Conservation (phyloP, 164 flowering plant species). For the Macadamia tetraphylla region DNA sequence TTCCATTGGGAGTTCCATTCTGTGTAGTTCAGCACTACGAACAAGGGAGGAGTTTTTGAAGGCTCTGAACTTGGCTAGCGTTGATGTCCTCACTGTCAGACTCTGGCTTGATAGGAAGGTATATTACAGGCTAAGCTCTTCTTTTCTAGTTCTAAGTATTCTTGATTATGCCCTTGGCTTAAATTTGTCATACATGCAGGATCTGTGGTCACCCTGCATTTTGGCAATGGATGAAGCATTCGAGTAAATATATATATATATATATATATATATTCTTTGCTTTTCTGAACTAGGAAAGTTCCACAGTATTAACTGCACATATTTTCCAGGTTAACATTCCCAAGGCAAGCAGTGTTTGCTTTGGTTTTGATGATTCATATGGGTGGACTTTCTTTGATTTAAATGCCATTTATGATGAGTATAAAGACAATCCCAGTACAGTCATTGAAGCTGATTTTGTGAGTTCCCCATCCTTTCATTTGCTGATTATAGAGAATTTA, state of each 20-base stretch:
- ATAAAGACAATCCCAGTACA: conserved; percentile 39
- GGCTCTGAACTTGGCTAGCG: conserved; percentile 40
- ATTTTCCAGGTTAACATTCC: conserved; percentile 44
- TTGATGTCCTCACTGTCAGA: conserved; percentile 44
- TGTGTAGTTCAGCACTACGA: conserved; percentile 50
- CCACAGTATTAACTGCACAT: neutral
- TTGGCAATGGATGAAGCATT: conserved; percentile 2
- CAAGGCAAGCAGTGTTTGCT: conserved; percentile 43
- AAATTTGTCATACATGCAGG: neutral
- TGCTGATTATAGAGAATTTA: neutral
- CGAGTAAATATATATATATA: no score
- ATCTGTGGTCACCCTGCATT: neutral
- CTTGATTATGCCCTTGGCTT: neutral
- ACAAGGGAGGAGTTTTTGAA: conserved; percentile 52
- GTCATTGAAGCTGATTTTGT: conserved; percentile 55
- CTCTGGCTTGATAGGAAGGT: conserved; percentile 55
- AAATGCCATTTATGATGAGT: conserved; percentile 48
- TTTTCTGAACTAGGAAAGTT: neutral
- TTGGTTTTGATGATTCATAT: conserved; percentile 39
- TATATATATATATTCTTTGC: neutral
- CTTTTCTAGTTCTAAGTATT: neutral
- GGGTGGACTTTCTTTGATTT: conserved; percentile 69
- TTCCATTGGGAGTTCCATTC: conserved; percentile 17
- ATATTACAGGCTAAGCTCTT: neutral
- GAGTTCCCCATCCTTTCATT: conserved; percentile 19